Base-by-base conservation (phyloP, 2,329 filamentous ascomycete species). In the Diaporthe sp. region DNA sequence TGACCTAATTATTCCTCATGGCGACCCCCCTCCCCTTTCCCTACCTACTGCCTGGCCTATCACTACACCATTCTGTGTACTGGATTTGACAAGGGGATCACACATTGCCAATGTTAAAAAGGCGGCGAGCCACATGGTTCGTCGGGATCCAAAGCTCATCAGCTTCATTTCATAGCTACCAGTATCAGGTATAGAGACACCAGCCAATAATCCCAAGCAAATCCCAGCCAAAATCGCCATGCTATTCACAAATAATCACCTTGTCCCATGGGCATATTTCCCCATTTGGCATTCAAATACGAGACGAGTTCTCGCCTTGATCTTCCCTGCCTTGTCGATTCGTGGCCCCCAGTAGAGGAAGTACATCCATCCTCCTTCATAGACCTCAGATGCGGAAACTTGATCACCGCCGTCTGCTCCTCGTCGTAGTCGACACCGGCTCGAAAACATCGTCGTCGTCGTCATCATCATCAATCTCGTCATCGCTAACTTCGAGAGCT, bases 401-500 rank as follows among this genome's bases (percentile, higher is more conserved):
- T 9, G 2, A 4, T 30, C 12, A 74, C 27, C 71, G 72, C 25
- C 76, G 51, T 27, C 77, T 78, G 25, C 71, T 79, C 69, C 82
- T 81, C 35, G 82, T 81, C 15, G 55, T 63, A 3, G 69, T 77
- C 0, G 86, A 86, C 66, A 87, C 84, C 8, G 88, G 84, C 80
- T 92, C 90, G 80, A 93, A 92, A 0, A 86, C 73, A 15, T 71
- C 72, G 35, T 70, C 71, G 22, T 65, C 58, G 22, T 72, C 83
- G 70, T 85, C 86, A 80, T 91, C 89, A 73, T 91, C 89, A 0
- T 91, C 89, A 58, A 93, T 91, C 80, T 92, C 91, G 79, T 93
- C 91, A 74, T 92, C 90, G 75, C 91, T 92, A 71, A 92, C 88
- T 78, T 92, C 90, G 22, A 89, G 79, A n/a, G 86, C 84, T 50